Conservation (phyloP, 1,284 basidiomycete genomes). For the Psilocybe mexicana region DNA sequence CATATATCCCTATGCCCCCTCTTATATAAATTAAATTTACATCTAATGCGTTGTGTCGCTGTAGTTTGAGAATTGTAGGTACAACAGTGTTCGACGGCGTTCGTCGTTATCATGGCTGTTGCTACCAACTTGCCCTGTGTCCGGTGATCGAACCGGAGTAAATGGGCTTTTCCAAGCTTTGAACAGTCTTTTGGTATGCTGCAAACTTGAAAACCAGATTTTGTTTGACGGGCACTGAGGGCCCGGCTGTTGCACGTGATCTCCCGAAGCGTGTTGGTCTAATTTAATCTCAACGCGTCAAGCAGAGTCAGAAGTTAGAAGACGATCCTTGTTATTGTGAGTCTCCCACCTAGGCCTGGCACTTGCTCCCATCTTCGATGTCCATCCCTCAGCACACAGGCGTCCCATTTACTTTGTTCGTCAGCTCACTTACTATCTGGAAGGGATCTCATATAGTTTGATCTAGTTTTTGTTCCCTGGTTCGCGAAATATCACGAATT, state of each 20-base stretch:
- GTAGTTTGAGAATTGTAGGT: not conserved
- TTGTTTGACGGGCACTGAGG: no score
- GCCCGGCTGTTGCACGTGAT: not conserved
- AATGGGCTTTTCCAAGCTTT: no score
- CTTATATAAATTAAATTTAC: slow-evolving; percentile 16
- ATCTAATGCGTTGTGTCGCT: slow-evolving; percentile 14
- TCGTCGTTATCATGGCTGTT: no score
- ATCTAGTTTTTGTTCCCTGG: slow-evolving; percentile 25
- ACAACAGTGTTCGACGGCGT: not conserved
- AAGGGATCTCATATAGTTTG: not conserved
- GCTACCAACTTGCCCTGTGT: no score
- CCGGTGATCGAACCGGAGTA: no score
- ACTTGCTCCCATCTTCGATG: not conserved
- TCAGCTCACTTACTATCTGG: not conserved
- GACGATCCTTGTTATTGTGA: no score
- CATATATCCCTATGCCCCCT: slow-evolving; percentile 13
- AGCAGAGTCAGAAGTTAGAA: no score
- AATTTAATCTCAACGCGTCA: slow-evolving; percentile 4
- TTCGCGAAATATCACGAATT: slow-evolving; percentile 23
- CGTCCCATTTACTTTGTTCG: slow-evolving; percentile 42
- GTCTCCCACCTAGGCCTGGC: no score
- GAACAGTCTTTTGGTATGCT: no score
- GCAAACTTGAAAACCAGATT: no score
- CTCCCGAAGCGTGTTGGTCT: not conserved
- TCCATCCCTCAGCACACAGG: not conserved